Conservation (phyloP, 2,329 filamentous ascomycete species). For the Phialocephala subalpina region DNA sequence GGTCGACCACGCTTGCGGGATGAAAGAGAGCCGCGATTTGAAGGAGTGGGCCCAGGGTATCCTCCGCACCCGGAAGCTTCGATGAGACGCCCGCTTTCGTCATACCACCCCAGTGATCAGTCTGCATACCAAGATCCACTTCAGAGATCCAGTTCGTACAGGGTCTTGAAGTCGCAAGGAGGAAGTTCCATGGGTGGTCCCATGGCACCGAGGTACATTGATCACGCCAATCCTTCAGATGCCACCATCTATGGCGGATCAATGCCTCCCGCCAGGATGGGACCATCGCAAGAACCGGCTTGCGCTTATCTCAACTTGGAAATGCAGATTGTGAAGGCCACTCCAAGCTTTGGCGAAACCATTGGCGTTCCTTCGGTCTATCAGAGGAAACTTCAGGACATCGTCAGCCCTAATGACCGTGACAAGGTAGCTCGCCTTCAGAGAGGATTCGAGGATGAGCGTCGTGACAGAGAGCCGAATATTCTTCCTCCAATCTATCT, state of each 20-base stretch:
- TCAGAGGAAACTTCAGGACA: conserved; percentile 60
- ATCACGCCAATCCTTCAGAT: conserved; percentile 58
- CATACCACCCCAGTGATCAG: conserved; percentile 55
- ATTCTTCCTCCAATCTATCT: conserved; percentile 71
- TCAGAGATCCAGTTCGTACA: conserved; percentile 57
- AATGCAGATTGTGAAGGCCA: conserved; percentile 65
- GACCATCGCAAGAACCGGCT: conserved; percentile 57
- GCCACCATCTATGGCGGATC: conserved; percentile 55
- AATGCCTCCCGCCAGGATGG: conserved; percentile 35
- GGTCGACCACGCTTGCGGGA: conserved; percentile 81
- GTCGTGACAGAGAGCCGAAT: conserved; percentile 62
- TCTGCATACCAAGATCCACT: conserved; percentile 53
- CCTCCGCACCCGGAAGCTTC: conserved; percentile 36
- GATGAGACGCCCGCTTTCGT: conserved; percentile 56
- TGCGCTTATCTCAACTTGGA: conserved; percentile 64
- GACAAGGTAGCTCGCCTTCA: conserved; percentile 60
- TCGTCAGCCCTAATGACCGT: conserved; percentile 60
- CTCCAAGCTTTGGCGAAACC: conserved; percentile 62
- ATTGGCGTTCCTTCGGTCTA: conserved; percentile 57
- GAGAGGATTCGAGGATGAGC: conserved; percentile 61
- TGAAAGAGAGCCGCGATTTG: conserved; percentile 68
- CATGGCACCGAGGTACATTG: conserved; percentile 57
- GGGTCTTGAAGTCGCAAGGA: conserved; percentile 62
- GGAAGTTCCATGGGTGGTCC: conserved; percentile 48
- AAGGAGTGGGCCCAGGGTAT: conserved; percentile 46